Conservation (phyloP, 352 stramenopile species). For the Phytophthora gonapodyides region DNA sequence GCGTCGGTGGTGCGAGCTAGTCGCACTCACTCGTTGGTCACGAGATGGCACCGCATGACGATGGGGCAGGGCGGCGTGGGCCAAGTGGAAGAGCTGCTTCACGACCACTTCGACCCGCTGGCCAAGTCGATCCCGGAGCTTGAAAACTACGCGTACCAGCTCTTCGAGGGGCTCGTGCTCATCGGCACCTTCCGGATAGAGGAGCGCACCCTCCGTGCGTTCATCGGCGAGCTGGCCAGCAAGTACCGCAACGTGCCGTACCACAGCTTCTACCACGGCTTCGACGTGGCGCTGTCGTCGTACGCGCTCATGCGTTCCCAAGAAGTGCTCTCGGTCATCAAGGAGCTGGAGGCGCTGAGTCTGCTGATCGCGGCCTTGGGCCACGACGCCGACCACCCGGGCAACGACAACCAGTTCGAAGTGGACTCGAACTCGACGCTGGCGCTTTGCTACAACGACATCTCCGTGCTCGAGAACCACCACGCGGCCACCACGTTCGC, state of each 20-base stretch:
- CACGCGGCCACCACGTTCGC: constrained; percentile 80
- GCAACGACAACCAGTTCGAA: constrained; percentile 91
- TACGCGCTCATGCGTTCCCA: constrained; percentile 67
- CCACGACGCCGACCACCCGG: constrained; percentile 89
- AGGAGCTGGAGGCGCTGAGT: constrained; percentile 74
- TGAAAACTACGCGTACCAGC: constrained; percentile 56
- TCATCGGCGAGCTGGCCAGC: constrained; percentile 57
- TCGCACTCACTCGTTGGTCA: constrained; percentile 60
- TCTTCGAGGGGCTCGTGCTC: constrained; percentile 67
- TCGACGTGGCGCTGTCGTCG: constrained; percentile 71
- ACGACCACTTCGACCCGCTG: constrained; percentile 64
- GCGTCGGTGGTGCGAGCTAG: constrained; percentile 48
- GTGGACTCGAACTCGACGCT: constrained; percentile 76
- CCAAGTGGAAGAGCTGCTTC: constrained; percentile 52
- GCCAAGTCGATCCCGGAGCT: constrained; percentile 61
- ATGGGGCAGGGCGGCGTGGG: constrained; percentile 40
- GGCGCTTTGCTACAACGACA: constrained; percentile 90
- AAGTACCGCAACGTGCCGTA: constrained; percentile 79
- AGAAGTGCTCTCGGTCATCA: constrained; percentile 65
- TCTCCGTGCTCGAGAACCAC: constrained; percentile 90
- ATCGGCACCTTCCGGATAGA: constrained; percentile 76
- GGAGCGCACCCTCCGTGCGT: constrained; percentile 43
- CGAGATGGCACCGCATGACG: constrained; percentile 62
- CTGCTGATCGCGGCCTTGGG: constrained; percentile 81
- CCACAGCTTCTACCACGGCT: constrained; percentile 89